Evolutionary conservation across 352 stramenopile species (phyloP), one percentile per base, ranked within the genome.

Genomic region (Phytopythium boreale): DNA sequence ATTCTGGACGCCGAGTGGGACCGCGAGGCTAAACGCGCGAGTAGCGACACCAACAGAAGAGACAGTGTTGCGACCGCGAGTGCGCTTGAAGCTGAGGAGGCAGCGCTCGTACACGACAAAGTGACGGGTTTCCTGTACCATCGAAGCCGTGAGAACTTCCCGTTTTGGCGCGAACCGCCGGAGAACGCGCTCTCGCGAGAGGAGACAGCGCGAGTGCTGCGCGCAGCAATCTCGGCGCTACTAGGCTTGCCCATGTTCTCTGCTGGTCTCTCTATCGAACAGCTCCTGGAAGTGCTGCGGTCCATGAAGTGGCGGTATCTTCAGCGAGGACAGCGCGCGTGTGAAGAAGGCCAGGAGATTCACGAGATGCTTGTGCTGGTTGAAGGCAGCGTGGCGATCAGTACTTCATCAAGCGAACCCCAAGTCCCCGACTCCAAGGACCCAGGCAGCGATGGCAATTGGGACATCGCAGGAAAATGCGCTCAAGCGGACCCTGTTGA

Each of bases 111-210:
- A 15, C 74, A 88, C 52, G 79, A 88, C 20, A 80, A 77, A 34
- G 66, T 88, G 41, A 88, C 68, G 5, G 62, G 72, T 4, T 76
- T 86, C 52, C 52, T 90, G 36, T 90, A 88, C 65, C 79, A 72
- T 36, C 72, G 72, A 62, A 85, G 61, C 46, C 72, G 77, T 22
- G 79, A 90, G 34, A 82, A 80, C 50, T 88, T 82, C 51, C 79
- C 79, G 15, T 77, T 84, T 37, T 90, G 82, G 82, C 74, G 71
- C 34, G 76, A 87, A 7, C 70, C 74, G 9, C 68, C 67, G 29
- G 71, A 77, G 22, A 72, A 41, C 43, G 29, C 41, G 19, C 64
- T 87, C 27, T 77, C 67, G 0, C 63, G 72, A 29, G 79, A 90
- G 43, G 79, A 90, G 24, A 90, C 82, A 3, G 63, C 74, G 22